Percentiles rank a stretch among this genome's conserved stretches.
Conservation (phyloP, 208 protist species). For the Acanthamoeba healyi region DNA sequence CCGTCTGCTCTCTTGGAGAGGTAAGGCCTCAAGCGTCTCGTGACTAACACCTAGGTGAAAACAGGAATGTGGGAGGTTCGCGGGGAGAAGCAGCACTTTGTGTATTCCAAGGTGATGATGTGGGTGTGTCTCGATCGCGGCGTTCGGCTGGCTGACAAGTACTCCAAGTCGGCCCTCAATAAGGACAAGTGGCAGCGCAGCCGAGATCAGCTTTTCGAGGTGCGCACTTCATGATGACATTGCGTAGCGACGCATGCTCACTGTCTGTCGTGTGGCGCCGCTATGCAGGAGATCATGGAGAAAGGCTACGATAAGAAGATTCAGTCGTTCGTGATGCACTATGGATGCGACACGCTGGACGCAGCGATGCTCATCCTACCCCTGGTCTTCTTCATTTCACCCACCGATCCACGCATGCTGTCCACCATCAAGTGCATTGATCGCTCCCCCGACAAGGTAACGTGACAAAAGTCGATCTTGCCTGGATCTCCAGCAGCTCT, state of each 20-base stretch:
- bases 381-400: conserved; percentile 85
- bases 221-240: background rate
- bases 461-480: too few relatives aligned
- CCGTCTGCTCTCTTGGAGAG: background rate
- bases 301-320: conserved; percentile 81
- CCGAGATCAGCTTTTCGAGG: conserved; percentile 81
- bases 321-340: conserved; percentile 78
- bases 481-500: too few relatives aligned
- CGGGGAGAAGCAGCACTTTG: conserved; percentile 83
- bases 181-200: conserved; percentile 79
- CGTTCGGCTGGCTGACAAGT: conserved; percentile 77
- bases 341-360: conserved; percentile 69
- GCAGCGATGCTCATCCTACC: conserved; percentile 80
- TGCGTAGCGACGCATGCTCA: background rate
- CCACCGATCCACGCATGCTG: conserved; percentile 80
- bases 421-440: conserved; percentile 81
- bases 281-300: conserved; percentile 80
- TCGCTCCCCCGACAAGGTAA: conserved; percentile 73
- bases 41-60: background rate
- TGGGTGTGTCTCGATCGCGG: conserved; percentile 82
- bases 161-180: conserved; percentile 79
- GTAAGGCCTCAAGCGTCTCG: too few relatives aligned
- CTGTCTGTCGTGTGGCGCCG: too few relatives aligned
- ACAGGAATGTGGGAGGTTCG: conserved; percentile 87
- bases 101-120: conserved; percentile 87